Percentiles rank a stretch among this genome's conserved stretches.
These are phyloP conservation scores for Amylostereum areolatum DNA, from an alignment of 1,284 basidiomycete genomes.

Conservation along the genomic window DNA sequence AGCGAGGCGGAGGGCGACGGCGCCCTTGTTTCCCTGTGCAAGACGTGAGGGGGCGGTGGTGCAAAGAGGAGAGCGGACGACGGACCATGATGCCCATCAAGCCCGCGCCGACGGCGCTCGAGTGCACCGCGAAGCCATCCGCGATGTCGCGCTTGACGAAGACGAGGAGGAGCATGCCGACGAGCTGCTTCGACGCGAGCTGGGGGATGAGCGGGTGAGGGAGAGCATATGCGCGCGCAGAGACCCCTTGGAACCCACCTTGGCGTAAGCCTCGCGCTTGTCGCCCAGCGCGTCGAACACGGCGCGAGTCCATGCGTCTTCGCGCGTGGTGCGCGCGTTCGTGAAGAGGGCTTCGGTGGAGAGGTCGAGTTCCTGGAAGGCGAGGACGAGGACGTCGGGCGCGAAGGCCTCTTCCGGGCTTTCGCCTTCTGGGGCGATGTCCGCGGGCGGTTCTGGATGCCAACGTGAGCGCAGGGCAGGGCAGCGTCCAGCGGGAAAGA, in stretches of 20 bases:
- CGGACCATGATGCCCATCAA: slow-evolving; percentile 70
- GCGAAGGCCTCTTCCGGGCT: slow-evolving; percentile 27
- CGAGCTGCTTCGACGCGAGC: slow-evolving; percentile 70
- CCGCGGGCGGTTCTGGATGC: slow-evolving; percentile 4
- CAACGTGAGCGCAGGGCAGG: no score
- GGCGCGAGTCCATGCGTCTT: slow-evolving; percentile 64
- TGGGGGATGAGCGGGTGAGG: slow-evolving; percentile 20
- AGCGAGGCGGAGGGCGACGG: slow-evolving; percentile 51
- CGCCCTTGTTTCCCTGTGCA: slow-evolving; percentile 71
- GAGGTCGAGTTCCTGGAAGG: slow-evolving; percentile 72
- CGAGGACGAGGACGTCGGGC: slow-evolving; percentile 64
- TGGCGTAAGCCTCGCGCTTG: slow-evolving; percentile 54
- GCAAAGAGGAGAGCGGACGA: background rate
- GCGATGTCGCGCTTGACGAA: slow-evolving; percentile 51
- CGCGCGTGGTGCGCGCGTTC: slow-evolving; percentile 49
- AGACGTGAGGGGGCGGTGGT: background rate
- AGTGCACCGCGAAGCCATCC: slow-evolving; percentile 46
- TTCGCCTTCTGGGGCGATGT: slow-evolving; percentile 6
- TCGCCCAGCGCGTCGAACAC: slow-evolving; percentile 66
- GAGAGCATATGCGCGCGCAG: background rate
- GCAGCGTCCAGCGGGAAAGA: no score
- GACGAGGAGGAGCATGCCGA: slow-evolving; percentile 67
- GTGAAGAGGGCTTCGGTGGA: slow-evolving; percentile 72
- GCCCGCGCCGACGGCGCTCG: slow-evolving; percentile 53
- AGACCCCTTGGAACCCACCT: slow-evolving; percentile 34